These are phyloP conservation scores for Xylariaceae sp. DNA, from an alignment of 2,329 filamentous ascomycete genomes.

Conservation along the genomic window DNA sequence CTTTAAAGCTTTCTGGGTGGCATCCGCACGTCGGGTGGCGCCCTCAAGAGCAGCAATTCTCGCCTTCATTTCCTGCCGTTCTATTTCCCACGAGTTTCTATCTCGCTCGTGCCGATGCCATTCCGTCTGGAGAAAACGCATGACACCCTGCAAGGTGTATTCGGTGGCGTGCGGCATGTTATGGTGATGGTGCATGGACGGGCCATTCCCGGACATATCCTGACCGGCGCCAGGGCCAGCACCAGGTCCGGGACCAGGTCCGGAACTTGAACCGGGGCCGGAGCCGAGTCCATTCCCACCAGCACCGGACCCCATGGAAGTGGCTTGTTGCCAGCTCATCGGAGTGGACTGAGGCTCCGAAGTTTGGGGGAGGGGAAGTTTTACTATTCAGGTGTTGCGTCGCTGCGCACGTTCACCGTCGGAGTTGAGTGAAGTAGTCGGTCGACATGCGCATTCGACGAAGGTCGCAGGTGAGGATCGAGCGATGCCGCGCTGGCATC, in stretches of 20 bases:
- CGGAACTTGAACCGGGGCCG: conserved; percentile 31
- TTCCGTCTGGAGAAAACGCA: conserved; percentile 98
- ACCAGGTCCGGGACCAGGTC: neutral
- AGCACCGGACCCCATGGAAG: conserved; percentile 38
- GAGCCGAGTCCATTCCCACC: conserved; percentile 38
- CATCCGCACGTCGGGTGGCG: conserved; percentile 77
- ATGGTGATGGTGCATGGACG: conserved; percentile 36
- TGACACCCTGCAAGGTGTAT: conserved; percentile 70
- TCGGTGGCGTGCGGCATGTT: conserved; percentile 55
- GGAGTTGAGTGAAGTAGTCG: conserved; percentile 2
- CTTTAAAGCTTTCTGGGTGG: conserved; percentile 80
- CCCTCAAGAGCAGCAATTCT: conserved; percentile 93
- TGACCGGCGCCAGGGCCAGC: conserved; percentile 37
- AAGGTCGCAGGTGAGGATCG: neutral
- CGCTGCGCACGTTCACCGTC: conserved; percentile 28
- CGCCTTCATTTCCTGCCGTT: conserved; percentile 97
- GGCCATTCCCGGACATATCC: conserved; percentile 31
- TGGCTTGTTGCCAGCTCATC: conserved; percentile 36
- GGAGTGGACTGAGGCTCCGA: conserved; percentile 3
- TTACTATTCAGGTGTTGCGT: conserved; percentile 16
- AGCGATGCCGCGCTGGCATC: conserved; percentile 8
- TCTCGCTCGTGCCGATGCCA: conserved; percentile 98
- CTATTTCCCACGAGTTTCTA: conserved; percentile 97
- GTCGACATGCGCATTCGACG: conserved; percentile 25
- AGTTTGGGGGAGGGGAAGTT: neutral